These are phyloP conservation scores for Canavalia ensiformis DNA, from an alignment of 306 rosid genomes.

Conservation along the genomic window DNA sequence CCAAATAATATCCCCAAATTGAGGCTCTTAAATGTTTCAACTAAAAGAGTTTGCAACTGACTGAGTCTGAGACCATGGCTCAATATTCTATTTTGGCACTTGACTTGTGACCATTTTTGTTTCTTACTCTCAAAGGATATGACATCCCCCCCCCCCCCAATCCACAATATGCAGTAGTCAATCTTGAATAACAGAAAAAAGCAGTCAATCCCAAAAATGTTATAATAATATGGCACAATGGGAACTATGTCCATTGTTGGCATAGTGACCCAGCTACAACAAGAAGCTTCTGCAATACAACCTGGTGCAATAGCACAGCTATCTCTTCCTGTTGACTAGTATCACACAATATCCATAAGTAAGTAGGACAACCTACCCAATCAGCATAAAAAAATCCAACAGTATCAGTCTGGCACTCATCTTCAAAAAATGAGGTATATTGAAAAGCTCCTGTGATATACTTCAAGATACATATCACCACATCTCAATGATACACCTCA, in stretches of 20 bases:
- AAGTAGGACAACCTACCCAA: not conserved
- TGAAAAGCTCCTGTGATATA: not conserved
- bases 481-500: too few species aligned
- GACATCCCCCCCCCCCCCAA: too few species aligned
- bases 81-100: not conserved
- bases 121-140: too few species aligned
- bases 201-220: too few species aligned
- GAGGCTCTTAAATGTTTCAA: not conserved
- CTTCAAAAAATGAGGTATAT: not conserved
- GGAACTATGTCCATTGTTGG: not conserved
- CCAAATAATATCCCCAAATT: not conserved
- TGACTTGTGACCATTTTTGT: conserved; percentile 1
- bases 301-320: not conserved
- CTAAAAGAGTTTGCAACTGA: not conserved
- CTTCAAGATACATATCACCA: not conserved
- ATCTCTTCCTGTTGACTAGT: not conserved
- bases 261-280: not conserved
- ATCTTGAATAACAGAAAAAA: too few species aligned
- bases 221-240: not conserved
- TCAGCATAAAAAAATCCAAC: not conserved
- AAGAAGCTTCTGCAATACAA: not conserved
- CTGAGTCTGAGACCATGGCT: not conserved
- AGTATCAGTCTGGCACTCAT: not conserved
- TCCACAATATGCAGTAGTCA: too few species aligned
- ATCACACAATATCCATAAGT: not conserved